Evolutionary conservation across 495 filamentous ascomycete species (phyloP).

Genomic region (Penicillium cataractarum): DNA sequence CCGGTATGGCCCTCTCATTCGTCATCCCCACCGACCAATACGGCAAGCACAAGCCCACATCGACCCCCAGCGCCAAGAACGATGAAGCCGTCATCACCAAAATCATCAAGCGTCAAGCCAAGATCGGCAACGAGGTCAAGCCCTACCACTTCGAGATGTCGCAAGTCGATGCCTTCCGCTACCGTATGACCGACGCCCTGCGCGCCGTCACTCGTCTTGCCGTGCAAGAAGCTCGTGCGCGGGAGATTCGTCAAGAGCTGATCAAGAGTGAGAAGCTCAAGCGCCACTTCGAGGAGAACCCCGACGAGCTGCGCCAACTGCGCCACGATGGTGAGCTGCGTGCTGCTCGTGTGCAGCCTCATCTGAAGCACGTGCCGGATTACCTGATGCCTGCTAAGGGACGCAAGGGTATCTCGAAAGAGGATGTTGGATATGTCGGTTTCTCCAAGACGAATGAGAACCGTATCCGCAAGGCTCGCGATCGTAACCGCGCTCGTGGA

Average conservation of each 20-base stretch:
- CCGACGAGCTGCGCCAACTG: conserved; percentile 80
- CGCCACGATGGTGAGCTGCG: conserved; percentile 89
- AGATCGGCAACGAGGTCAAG: conserved; percentile 75
- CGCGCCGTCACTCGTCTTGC: conserved; percentile 80
- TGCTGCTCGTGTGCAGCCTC: conserved; percentile 76
- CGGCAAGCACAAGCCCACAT: conserved; percentile 88
- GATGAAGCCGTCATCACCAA: conserved; percentile 82
- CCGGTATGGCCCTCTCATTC: conserved; percentile 94
- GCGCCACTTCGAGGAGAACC: conserved; percentile 96
- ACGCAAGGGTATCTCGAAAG: conserved; percentile 62
- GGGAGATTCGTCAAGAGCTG: conserved; percentile 86
- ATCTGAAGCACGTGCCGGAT: conserved; percentile 93
- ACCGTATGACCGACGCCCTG: conserved; percentile 89
- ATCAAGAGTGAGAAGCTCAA: conserved; percentile 91
- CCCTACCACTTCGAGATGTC: conserved; percentile 94
- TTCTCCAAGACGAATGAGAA: conserved; percentile 74
- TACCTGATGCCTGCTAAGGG: conserved; percentile 88
- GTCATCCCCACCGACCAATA: conserved; percentile 78
- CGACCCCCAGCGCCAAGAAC: conserved; percentile 66
- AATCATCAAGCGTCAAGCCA: conserved; percentile 71
- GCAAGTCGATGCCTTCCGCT: conserved; percentile 89
- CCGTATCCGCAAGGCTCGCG: conserved; percentile 72
- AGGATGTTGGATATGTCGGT: conserved; percentile 71
- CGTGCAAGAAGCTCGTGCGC: conserved; percentile 83
- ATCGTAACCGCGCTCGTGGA: conserved; percentile 58